Percentiles rank a stretch among this genome's conserved stretches.
phyloP scores from a whole-genome alignment of 2,329 filamentous ascomycete genomes.

The Chaetothyriales sp. region DNA sequence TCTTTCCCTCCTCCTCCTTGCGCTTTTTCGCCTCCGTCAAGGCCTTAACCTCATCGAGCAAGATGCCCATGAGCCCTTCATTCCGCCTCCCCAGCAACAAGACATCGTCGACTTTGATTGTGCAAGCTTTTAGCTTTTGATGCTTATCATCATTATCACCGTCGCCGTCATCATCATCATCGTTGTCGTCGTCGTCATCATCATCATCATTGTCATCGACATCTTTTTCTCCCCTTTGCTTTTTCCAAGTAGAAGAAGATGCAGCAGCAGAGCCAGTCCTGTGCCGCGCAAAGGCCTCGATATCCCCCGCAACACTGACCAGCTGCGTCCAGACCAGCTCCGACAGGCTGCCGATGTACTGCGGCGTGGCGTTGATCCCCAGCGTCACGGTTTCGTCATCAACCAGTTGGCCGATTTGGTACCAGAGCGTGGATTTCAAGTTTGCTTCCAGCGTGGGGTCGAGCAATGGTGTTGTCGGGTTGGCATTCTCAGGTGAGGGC shows the following conservation, averaged over 20 bases:
- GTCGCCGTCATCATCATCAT: not conserved
- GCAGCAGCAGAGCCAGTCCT: slow-evolving; percentile 55
- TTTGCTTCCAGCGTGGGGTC: not conserved
- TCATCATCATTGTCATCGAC: no score
- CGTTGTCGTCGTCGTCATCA: not conserved
- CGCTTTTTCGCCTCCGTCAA: slow-evolving; percentile 2
- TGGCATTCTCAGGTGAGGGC: no score
- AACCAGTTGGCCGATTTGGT: slow-evolving; percentile 69
- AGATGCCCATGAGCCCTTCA: slow-evolving; percentile 62
- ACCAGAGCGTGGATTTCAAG: slow-evolving; percentile 74
- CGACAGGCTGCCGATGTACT: slow-evolving; percentile 73
- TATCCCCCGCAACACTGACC: slow-evolving; percentile 43
- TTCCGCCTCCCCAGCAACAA: slow-evolving; percentile 76
- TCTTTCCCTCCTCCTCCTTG: no score
- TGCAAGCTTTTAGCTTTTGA: not conserved
- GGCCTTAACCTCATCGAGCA: slow-evolving; percentile 27
- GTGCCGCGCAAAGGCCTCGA: slow-evolving; percentile 56
- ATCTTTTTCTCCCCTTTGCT: not conserved
- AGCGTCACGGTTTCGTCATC: slow-evolving; percentile 63
- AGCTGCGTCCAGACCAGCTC: slow-evolving; percentile 82
- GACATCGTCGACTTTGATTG: slow-evolving; percentile 73
- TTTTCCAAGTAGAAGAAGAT: not conserved
- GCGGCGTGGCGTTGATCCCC: slow-evolving; percentile 73
- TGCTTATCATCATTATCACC: not conserved
- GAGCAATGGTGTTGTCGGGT: no score